phyloP scores from a whole-genome alignment of 352 stramenopile genomes.

The Phytopythium montanum region DNA sequence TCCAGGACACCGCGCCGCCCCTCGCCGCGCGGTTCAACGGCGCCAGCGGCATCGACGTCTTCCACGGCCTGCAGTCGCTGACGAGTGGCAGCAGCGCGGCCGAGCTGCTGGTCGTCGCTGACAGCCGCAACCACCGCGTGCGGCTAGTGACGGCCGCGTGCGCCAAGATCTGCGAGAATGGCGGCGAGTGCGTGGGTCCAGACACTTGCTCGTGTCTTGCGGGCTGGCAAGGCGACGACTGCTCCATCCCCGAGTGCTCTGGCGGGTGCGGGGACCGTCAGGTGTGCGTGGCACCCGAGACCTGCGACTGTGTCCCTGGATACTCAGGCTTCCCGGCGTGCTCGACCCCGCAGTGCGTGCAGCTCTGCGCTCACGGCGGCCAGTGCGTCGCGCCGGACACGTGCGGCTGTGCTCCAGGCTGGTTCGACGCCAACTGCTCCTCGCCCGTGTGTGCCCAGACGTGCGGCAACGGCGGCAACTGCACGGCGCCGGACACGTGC shows the following conservation, averaged over 20 bases:
- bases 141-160: constrained; percentile 89
- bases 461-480: constrained; percentile 96
- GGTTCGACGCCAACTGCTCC: constrained; percentile 97
- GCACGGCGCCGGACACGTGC: constrained; percentile 90
- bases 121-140: constrained; percentile 93
- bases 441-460: constrained; percentile 95
- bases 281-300: constrained; percentile 91
- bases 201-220: constrained; percentile 84
- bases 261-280: constrained; percentile 44
- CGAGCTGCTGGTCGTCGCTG: constrained; percentile 85
- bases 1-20: constrained; percentile 79
- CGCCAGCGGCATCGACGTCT: constrained; percentile 64
- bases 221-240: constrained; percentile 92
- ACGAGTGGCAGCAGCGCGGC: constrained; percentile 26
- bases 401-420: constrained; percentile 88
- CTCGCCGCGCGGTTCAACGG: constrained; percentile 74
- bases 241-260: constrained; percentile 68
- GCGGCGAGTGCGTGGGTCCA: constrained; percentile 77
- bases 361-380: constrained; percentile 88
- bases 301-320: constrained; percentile 91
- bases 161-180: constrained; percentile 94
- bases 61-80: constrained; percentile 36
- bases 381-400: constrained; percentile 91
- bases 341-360: constrained; percentile 78
- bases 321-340: constrained; percentile 81